Percentiles rank a stretch among this genome's conserved stretches.
phyloP scores from a whole-genome alignment of 1,139 yeast species.

The Yamadazyma membranifaciens region DNA sequence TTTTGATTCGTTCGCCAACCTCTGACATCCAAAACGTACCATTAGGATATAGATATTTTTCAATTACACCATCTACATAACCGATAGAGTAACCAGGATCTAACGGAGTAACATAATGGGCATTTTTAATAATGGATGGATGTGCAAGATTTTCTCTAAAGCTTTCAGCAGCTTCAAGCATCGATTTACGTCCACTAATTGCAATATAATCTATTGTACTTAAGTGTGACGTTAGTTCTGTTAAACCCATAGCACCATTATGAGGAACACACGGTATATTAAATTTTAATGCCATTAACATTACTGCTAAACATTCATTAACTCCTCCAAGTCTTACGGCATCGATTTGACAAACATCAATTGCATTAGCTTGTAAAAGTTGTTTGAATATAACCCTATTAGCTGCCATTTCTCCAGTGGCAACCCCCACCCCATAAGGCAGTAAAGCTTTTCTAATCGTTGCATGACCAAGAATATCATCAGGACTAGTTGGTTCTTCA shows the following conservation, averaged over 20 bases:
- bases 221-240: conserved; percentile 38
- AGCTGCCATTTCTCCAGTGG: conserved; percentile 43
- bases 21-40: conserved; percentile 34
- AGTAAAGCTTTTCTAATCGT: conserved; percentile 32
- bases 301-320: conserved; percentile 36
- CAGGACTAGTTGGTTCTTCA: conserved; percentile 42
- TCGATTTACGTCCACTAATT: conserved; percentile 25
- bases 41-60: conserved; percentile 27
- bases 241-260: conserved; percentile 40
- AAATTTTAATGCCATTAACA: conserved; percentile 35
- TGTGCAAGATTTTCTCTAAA: conserved; percentile 18
- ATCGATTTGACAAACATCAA: conserved; percentile 36
- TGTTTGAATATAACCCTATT: conserved; percentile 39
- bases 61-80: conserved; percentile 27
- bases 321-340: conserved; percentile 39
- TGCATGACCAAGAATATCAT: conserved; percentile 36
- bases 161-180: conserved; percentile 20
- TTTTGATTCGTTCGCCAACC: conserved; percentile 15
- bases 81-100: conserved; percentile 38
- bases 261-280: conserved; percentile 37
- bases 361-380: conserved; percentile 30
- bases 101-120: conserved; percentile 32
- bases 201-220: conserved; percentile 35
- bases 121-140: conserved; percentile 31
- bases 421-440: conserved; percentile 35